phyloP scores from a whole-genome alignment of 2,329 filamentous ascomycete genomes.

The Fusarium incarnatum region DNA sequence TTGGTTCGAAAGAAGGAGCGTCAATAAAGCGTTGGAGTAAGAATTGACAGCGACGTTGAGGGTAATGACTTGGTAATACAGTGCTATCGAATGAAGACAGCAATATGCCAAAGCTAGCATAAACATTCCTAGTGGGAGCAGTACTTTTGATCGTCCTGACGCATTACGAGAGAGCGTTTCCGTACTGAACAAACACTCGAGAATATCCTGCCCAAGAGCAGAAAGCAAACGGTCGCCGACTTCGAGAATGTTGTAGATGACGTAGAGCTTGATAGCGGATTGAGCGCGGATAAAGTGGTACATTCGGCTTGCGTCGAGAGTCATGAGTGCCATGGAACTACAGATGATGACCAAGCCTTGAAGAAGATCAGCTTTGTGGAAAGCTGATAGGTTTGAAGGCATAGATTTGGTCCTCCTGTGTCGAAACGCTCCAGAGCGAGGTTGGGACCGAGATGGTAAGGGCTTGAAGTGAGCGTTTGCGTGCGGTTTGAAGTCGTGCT shows the following conservation, averaged over 20 bases:
- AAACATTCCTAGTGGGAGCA: conserved; percentile 92
- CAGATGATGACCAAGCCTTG: conserved; percentile 89
- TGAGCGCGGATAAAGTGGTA: conserved; percentile 98
- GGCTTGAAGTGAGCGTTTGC: conserved; percentile 32
- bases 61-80: conserved; percentile 98
- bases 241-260: conserved; percentile 98
- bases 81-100: conserved; percentile 83
- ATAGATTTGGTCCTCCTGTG: conserved; percentile 85
- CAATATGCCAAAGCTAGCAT: conserved; percentile 88
- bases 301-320: conserved; percentile 94
- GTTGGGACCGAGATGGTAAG: conserved; percentile 39
- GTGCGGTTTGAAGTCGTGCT: conserved; percentile 16
- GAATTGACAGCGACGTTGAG: conserved; percentile 98
- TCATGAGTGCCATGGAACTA: conserved; percentile 87
- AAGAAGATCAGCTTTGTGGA: conserved; percentile 94
- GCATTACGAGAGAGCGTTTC: conserved; percentile 91
- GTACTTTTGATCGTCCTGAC: conserved; percentile 89
- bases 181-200: conserved; percentile 93
- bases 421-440: conserved; percentile 55
- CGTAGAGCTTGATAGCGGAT: conserved; percentile 96
- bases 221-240: conserved; percentile 90
- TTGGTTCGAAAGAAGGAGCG: conserved; percentile 93
- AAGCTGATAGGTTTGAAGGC: conserved; percentile 85
- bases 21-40: conserved; percentile 94
- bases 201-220: conserved; percentile 92